Percentiles rank a stretch among this genome's conserved stretches.
phyloP scores from a whole-genome alignment of 495 filamentous ascomycete species.

The Wilcoxina mikolae region DNA sequence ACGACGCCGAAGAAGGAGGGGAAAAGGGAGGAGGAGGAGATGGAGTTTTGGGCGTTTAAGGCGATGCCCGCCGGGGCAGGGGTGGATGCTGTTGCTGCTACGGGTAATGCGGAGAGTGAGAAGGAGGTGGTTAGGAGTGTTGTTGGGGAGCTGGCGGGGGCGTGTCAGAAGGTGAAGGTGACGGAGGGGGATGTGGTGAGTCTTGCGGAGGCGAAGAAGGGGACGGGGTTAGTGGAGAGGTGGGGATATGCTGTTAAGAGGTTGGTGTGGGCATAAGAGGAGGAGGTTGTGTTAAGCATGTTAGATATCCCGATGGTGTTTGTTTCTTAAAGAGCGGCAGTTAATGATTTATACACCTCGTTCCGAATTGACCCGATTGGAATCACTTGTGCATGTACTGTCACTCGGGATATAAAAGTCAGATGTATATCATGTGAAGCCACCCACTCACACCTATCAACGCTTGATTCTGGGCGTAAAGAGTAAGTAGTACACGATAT shows the following conservation, averaged over 20 bases:
- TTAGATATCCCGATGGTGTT: no score
- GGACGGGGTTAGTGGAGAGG: constrained; percentile 73
- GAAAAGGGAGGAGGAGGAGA: constrained; percentile 19
- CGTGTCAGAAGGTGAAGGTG: constrained; percentile 20
- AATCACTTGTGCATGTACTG: no score
- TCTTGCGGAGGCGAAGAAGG: constrained; percentile 68
- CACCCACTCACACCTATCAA: no score
- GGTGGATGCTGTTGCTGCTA: constrained; percentile 27
- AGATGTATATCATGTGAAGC: no score
- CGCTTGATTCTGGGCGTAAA: no score
- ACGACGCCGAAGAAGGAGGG: constrained; percentile 16
- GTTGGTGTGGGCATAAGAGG: constrained; percentile 65
- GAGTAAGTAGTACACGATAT: no score
- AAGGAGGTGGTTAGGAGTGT: constrained; percentile 20
- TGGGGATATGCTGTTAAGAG: constrained; percentile 76
- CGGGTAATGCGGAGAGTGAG: constrained; percentile 28
- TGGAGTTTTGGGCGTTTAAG: constrained; percentile 45
- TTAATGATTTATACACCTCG: no score
- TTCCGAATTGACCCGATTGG: no score
- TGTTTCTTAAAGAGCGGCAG: no score
- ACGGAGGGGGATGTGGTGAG: constrained; percentile 68
- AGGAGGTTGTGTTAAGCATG: no score
- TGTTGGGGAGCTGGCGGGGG: not conserved
- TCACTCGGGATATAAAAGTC: no score
- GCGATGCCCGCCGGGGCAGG: constrained; percentile 20